Conservation (phyloP, 495 filamentous ascomycete species). For the Penicillium simplicissimum region DNA sequence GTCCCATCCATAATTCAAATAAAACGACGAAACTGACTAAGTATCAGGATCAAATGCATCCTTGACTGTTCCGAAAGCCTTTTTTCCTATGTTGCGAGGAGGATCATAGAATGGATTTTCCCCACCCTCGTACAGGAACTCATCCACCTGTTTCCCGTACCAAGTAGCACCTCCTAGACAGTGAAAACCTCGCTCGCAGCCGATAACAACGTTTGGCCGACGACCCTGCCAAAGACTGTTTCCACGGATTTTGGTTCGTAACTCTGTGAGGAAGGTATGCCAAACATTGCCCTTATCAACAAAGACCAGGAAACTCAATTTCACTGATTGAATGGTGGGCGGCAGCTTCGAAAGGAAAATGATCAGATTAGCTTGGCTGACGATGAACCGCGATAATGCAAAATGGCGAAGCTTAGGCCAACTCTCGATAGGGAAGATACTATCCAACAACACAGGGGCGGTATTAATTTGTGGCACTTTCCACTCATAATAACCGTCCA, state of each 20-base stretch:
- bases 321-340: conserved; percentile 13
- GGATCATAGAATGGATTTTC: conserved; percentile 13
- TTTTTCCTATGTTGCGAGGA: conserved; percentile 2
- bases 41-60: conserved; percentile 14
- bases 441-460: conserved; percentile 9
- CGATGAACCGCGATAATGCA: conserved; percentile 25
- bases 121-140: conserved; percentile 11
- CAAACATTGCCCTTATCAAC: conserved; percentile 13
- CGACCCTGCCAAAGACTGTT: conserved; percentile 10
- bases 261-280: conserved; percentile 11
- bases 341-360: conserved; percentile 18
- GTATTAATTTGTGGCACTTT: conserved; percentile 5
- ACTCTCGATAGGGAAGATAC: conserved; percentile 23
- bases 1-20: background rate
- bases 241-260: conserved; percentile 16
- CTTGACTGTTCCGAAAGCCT: conserved; percentile 4
- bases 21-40: background rate
- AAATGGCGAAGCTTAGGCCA: conserved; percentile 30
- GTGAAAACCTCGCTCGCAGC: background rate
- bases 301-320: conserved; percentile 22
- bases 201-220: conserved; percentile 9
- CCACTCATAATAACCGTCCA: background rate
- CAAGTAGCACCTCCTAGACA: conserved; percentile 9
- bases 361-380: conserved; percentile 21
- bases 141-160: conserved; percentile 10